Conservation (phyloP, 805 yeast species). For the Suhomyces xylopsoci region DNA sequence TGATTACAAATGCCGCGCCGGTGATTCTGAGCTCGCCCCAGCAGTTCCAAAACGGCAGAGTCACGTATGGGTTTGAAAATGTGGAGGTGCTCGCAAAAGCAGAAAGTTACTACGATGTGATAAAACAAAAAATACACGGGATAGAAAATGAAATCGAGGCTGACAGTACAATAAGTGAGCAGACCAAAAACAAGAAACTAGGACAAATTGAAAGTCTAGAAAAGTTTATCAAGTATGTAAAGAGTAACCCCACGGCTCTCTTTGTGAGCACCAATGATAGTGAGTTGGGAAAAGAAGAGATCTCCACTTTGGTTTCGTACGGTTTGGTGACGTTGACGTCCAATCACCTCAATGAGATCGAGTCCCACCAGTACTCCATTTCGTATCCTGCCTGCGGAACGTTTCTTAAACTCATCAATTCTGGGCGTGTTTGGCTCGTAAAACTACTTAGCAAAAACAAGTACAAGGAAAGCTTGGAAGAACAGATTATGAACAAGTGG, state of each 20-base stretch:
- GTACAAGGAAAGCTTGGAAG: conserved; percentile 44
- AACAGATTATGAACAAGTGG: conserved; percentile 43
- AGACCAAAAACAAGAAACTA: conserved; percentile 5
- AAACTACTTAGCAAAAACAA: conserved; percentile 33
- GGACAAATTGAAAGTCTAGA: conserved; percentile 13
- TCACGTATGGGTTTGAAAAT: conserved; percentile 43
- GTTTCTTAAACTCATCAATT: conserved; percentile 41
- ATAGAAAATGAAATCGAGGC: conserved; percentile 4
- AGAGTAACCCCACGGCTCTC: conserved; percentile 24
- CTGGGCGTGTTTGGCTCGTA: conserved; percentile 45
- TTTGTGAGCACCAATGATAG: conserved; percentile 21
- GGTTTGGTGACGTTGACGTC: conserved; percentile 48
- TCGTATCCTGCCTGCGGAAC: conserved; percentile 53
- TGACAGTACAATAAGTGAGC: background rate
- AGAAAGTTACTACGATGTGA: conserved; percentile 18
- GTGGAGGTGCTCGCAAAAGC: conserved; percentile 35
- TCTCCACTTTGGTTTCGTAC: conserved; percentile 31
- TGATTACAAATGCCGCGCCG: conserved; percentile 44
- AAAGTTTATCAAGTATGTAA: conserved; percentile 21
- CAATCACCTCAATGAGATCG: conserved; percentile 42
- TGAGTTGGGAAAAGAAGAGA: conserved; percentile 18
- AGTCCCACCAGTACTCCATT: conserved; percentile 37
- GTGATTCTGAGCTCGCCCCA: conserved; percentile 38
- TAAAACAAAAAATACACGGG: conserved; percentile 11
- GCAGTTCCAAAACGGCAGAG: conserved; percentile 30